Percentiles rank a stretch among this genome's conserved stretches.
Evolutionary conservation across 2,329 filamentous ascomycete genomes (phyloP).

Genomic region (Colletotrichum karsti): DNA sequence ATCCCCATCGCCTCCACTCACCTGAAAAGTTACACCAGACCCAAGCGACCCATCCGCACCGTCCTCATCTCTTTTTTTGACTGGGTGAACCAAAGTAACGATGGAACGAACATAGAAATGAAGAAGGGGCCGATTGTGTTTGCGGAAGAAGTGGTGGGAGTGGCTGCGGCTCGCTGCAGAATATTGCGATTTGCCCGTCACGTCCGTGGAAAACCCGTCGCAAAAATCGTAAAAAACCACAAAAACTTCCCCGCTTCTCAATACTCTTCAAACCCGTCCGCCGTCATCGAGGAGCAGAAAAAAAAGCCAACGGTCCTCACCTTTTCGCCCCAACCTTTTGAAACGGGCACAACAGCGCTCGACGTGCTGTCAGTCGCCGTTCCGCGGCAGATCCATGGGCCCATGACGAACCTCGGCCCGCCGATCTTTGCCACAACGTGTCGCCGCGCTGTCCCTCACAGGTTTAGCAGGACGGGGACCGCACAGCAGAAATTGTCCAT

Average conservation of each 20-base stretch:
- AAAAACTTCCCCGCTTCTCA: neutral
- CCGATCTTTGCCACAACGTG: neutral
- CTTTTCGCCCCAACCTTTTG: neutral
- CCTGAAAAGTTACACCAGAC: conserved; percentile 11
- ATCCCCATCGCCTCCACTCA: conserved; percentile 23
- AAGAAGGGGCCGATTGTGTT: neutral
- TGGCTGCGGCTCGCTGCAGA: neutral
- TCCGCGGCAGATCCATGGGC: neutral
- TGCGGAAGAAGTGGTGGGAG: no score
- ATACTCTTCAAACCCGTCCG: neutral
- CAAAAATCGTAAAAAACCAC: neutral
- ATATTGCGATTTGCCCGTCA: no score
- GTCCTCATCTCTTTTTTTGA: no score
- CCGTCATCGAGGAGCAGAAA: neutral
- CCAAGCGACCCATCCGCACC: neutral
- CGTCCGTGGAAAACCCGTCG: neutral
- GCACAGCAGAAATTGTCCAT: neutral
- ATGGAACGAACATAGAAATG: neutral
- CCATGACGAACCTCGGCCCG: neutral
- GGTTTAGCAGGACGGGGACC: neutral
- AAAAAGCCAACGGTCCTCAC: neutral
- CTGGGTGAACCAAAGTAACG: neutral
- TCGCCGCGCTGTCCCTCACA: neutral
- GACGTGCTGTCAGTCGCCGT: neutral
- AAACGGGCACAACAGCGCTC: conserved; percentile 2